Conservation (phyloP, 768 basidiomycete species). For the Xerocomellus dryophilus region DNA sequence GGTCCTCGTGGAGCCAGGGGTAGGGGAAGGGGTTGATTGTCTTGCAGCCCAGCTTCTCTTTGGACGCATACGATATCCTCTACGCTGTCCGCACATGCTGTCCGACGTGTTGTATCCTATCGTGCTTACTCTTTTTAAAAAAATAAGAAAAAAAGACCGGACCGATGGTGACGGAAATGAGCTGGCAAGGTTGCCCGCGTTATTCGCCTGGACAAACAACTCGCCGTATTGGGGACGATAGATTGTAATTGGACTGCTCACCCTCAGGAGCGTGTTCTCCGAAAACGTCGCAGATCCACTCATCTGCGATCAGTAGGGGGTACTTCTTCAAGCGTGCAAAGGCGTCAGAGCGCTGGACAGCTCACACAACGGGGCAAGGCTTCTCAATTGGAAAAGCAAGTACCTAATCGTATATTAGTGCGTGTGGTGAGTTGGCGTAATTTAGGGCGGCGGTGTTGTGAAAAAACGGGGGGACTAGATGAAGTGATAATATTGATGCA, state of each 20-base stretch:
- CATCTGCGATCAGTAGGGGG: not conserved
- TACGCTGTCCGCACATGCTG: not conserved
- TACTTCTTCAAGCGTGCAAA: not conserved
- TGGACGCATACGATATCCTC: conserved; percentile 3
- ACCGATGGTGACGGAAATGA: not conserved
- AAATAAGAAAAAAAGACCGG: not conserved
- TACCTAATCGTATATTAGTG: not conserved
- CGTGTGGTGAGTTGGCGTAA: not conserved
- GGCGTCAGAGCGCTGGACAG: not conserved
- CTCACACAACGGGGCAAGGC: not conserved
- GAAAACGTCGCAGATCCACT: not conserved
- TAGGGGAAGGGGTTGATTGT: conserved; percentile 31
- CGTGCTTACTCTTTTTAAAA: not conserved
- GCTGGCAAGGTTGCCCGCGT: not conserved
- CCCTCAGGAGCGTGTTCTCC: not conserved
- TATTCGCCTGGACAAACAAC: not conserved
- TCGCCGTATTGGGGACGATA: not conserved
- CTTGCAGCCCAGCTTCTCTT: not conserved
- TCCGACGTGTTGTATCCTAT: not conserved
- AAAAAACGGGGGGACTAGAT: conserved; percentile 13
- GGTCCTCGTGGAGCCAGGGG: conserved; percentile 31
- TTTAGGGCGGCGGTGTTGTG: not conserved
- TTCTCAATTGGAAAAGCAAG: not conserved
- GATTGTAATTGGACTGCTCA: not conserved
- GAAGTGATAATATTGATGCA: conserved; percentile 34